phyloP scores from a whole-genome alignment of 495 filamentous ascomycete species.

The Neurospora discreta region DNA sequence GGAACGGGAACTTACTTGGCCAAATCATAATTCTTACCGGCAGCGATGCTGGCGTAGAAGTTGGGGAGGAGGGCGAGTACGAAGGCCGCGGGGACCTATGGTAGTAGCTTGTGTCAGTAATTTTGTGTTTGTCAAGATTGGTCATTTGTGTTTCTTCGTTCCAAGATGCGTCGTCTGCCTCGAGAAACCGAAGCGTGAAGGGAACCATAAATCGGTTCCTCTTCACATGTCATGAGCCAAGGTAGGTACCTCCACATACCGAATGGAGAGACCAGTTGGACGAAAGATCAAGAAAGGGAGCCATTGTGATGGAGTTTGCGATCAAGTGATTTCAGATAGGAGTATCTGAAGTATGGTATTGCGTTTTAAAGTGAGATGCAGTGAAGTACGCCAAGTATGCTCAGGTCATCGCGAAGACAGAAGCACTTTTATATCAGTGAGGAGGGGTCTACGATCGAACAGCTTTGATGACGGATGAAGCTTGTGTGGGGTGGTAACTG shows the following conservation, averaged over 20 bases:
- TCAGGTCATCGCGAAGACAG: neutral
- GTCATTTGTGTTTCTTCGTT: neutral
- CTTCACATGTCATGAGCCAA: neutral
- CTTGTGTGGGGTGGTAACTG: neutral
- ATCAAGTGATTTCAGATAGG: neutral
- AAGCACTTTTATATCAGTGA: neutral
- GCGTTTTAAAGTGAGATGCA: neutral
- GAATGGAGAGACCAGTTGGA: slow-evolving; percentile 37
- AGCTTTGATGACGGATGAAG: neutral
- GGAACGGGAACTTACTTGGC: slow-evolving; percentile 9
- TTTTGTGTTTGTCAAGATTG: neutral
- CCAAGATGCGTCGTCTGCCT: neutral
- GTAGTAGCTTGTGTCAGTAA: neutral
- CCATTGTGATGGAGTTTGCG: slow-evolving; percentile 20
- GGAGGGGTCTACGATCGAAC: neutral
- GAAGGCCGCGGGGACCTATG: slow-evolving; percentile 39
- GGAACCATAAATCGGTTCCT: neutral
- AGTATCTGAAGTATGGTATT: neutral
- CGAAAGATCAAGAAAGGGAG: slow-evolving; percentile 27
- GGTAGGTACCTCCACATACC: slow-evolving; percentile 19
- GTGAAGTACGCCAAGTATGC: neutral
- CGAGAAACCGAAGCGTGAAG: neutral
- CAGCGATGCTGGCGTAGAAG: slow-evolving; percentile 21
- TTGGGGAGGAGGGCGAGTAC: slow-evolving; percentile 27
- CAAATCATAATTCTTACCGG: slow-evolving; percentile 31